Base-by-base conservation (phyloP, 768 basidiomycete genomes). In the Nidula microcarpa region DNA sequence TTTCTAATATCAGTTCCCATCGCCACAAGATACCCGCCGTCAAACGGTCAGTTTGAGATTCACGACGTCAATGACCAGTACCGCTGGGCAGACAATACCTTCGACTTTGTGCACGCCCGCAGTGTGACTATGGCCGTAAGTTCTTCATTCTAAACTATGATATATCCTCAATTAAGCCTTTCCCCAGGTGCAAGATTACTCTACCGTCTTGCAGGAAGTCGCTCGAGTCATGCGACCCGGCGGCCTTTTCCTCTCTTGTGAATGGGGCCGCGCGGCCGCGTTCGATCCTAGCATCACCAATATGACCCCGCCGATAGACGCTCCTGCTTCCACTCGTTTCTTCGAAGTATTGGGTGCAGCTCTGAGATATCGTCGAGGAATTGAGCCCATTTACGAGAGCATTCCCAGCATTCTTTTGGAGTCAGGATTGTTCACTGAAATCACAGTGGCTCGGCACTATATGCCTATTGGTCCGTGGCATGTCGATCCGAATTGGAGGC, bases 51-150 rank as follows among this genome's bases (percentile, higher is more conserved):
- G 11, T 89, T 89, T 62, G 84, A 87, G 63, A 72, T 91, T 14
- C 74, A 79, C 36, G 85, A 91, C 65, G 78, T 85, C 52, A 84
- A 80, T 54, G 64, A 69, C 41, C 70, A 62, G 6, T 69, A 76
- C 43, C 71, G 81, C 37, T 89, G 83, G 78, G 53, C 53, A 43
- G 73, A 78, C 35, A 73, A 68, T 1, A 74, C 74, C n/a, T 76
- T 89, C 57, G 86, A 91, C 63, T 55, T 90, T 13, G 78, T 91
- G 43, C 86, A 91, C 55, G 84, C 82, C 10, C 77, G 89, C 36
- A 72, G 66, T 41, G 68, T 84, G 23, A 75, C 76, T 46, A 77
- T 89, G 71, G 80, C 81, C 45, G 89, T 85, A 63, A 60, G 16
- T 6, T 32, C 33, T 37, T 16, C 50, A 43, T 47, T 35, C 33